phyloP scores from a whole-genome alignment of 1,284 basidiomycete genomes.

The Heterobasidion irregulare region DNA sequence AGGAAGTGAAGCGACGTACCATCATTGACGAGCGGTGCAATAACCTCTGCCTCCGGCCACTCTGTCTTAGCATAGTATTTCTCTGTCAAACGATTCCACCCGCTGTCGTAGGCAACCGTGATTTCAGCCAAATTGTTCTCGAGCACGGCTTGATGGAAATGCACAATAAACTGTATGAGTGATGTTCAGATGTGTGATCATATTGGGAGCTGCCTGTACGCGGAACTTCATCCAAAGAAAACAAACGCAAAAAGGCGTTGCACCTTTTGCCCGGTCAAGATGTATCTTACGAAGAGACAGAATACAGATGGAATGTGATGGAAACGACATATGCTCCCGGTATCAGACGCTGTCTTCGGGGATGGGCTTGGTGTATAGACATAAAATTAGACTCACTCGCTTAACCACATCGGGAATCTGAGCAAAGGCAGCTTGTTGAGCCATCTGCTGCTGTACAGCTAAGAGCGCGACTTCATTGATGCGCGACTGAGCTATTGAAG shows the following conservation, averaged over 20 bases:
- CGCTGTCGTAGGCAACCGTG: constrained; percentile 87
- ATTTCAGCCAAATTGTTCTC: constrained; percentile 87
- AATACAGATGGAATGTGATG: no score
- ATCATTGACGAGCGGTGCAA: constrained; percentile 90
- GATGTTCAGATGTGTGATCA: background rate
- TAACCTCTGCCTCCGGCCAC: constrained; percentile 96
- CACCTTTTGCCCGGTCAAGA: no score
- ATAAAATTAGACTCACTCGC: constrained; percentile 40
- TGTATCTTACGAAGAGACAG: no score
- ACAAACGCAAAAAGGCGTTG: no score
- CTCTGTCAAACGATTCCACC: constrained; percentile 95
- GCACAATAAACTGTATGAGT: constrained; percentile 69
- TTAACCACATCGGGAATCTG: constrained; percentile 79
- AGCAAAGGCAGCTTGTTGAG: constrained; percentile 68
- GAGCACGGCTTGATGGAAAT: constrained; percentile 83
- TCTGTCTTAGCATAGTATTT: constrained; percentile 92
- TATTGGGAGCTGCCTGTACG: no score
- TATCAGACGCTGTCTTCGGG: no score
- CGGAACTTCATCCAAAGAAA: no score
- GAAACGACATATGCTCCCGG: no score
- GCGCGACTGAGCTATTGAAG: constrained; percentile 34
- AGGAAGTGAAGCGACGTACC: constrained; percentile 35
- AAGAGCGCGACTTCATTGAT: constrained; percentile 60
- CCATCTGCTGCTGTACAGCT: constrained; percentile 73
- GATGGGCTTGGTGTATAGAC: no score